phyloP scores from a whole-genome alignment of 805 yeast genomes.

The Ogataea thermomethanolica region DNA sequence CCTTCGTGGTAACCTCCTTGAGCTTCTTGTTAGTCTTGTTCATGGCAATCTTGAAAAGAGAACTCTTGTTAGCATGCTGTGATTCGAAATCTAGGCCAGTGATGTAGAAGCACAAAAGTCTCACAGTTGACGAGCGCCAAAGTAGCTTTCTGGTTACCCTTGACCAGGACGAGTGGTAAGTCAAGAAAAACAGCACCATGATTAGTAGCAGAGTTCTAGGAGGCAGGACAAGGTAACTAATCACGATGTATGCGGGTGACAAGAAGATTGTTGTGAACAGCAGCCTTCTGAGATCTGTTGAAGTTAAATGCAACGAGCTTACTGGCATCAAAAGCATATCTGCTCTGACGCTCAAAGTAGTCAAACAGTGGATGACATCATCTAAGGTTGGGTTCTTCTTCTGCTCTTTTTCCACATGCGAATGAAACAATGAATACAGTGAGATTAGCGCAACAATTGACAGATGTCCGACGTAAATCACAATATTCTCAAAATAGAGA shows the following conservation, averaged over 20 bases:
- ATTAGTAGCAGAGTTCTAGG: constrained; percentile 65
- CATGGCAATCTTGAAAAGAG: constrained; percentile 52
- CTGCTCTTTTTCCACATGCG: constrained; percentile 54
- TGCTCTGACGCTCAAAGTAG: constrained; percentile 69
- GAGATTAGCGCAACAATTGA: constrained; percentile 60
- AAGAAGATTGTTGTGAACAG: constrained; percentile 79
- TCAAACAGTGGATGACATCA: constrained; percentile 73
- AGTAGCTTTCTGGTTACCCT: constrained; percentile 77
- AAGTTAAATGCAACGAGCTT: constrained; percentile 64
- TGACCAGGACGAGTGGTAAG: constrained; percentile 86
- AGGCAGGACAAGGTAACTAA: constrained; percentile 62
- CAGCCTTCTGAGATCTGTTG: constrained; percentile 75
- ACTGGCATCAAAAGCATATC: constrained; percentile 81
- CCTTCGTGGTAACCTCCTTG: constrained; percentile 21
- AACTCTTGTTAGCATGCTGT: constrained; percentile 32
- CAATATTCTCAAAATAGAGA: constrained; percentile 72
- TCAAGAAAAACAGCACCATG: constrained; percentile 57
- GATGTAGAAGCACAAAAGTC: constrained; percentile 71
- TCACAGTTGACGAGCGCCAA: constrained; percentile 75
- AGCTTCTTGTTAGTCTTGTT: constrained; percentile 46
- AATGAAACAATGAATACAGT: constrained; percentile 56
- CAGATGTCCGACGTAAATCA: constrained; percentile 81
- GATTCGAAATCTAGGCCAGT: constrained; percentile 78
- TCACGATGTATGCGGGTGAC: constrained; percentile 77
- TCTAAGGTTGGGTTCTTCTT: constrained; percentile 77